Evolutionary conservation across 441 rosid genomes (phyloP), one percentile per base, ranked within the genome.

Genomic region (Caryocar brasiliense): DNA sequence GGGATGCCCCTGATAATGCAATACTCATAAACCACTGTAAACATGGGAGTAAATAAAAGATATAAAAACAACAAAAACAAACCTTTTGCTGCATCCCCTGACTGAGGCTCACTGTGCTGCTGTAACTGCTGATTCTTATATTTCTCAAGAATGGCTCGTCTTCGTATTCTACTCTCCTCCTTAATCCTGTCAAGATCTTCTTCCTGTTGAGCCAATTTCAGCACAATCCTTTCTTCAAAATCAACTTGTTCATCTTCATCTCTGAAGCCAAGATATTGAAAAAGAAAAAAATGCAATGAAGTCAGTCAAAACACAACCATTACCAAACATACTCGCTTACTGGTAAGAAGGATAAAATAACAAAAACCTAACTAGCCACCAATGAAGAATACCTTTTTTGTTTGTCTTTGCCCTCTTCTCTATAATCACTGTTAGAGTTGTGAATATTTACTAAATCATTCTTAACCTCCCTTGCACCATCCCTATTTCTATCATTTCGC

Each of bases 101-200:
- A 26, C 3, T 38, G 62, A 48, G 68, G 15, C 38, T 62, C 76
- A 42, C 29, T 71, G 45, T 77, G 75, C 53, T 76, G 75, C 74
- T 67, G 62, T 54, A 47, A 44, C 18, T 73, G 72, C 81, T 72
- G 61, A 62, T 75, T 78, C 69, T 60, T 86, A 62, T 82, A 59
- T 61, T 89, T 86, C 63, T 76, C 86, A 59, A 86, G 63, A 65
- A 93, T 84, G 46, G 93, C 97, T 54, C 82, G 80, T 70, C 72
- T 82, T 58, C 80, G 70, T 69, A 73, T 82, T 74, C 96, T 83
- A 66, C 99, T 93, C 72, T 89, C 91, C 72, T 86, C 95, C 80
- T 75, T 92, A 32, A 93, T 73, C 71, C 74, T 84, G 35, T 81
- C 70, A n/a, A 93, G 51, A 59, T 93, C 91, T 23, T 87, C 98